Conservation (phyloP, 345 rosid genomes). For the Brassica rapa region DNA sequence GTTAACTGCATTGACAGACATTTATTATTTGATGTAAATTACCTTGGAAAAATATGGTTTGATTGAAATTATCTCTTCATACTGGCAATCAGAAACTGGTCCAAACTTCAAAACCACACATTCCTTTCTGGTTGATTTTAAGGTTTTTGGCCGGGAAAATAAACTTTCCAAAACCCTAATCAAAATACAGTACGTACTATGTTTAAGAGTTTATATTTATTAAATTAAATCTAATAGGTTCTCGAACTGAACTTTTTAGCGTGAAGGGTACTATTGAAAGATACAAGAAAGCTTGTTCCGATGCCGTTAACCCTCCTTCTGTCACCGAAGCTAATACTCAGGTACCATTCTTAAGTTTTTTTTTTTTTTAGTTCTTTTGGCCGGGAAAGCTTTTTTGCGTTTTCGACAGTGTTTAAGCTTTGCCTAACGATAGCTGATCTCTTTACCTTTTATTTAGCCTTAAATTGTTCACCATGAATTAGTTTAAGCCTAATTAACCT, state of each 20-base stretch:
- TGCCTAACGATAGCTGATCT: too few species aligned
- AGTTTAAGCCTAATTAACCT: too few species aligned
- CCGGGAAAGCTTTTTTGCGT: too few species aligned
- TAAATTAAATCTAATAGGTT: not conserved
- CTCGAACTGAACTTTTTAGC: conserved; percentile 36
- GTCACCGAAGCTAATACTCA: conserved; percentile 85
- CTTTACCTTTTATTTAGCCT: too few species aligned
- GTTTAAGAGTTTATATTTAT: not conserved
- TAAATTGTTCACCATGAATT: too few species aligned
- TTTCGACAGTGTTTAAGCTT: too few species aligned
- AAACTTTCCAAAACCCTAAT: not conserved
- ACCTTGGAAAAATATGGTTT: not conserved
- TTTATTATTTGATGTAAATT: not conserved
- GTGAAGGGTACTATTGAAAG: conserved; percentile 82
- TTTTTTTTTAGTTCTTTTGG: not conserved
- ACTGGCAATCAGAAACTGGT: conserved; percentile 7
- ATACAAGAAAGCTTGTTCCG: conserved; percentile 78
- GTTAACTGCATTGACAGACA: not conserved
- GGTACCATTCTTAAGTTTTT: conserved; percentile 43
- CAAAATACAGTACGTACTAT: not conserved
- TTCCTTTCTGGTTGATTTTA: conserved; percentile 20
- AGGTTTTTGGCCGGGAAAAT: conserved; percentile 15
- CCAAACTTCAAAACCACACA: conserved; percentile 17
- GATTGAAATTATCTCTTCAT: not conserved
- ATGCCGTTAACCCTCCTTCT: conserved; percentile 65